These are phyloP conservation scores for Plantago ovata DNA, from an alignment of 257 asterid genomes.

Conservation along the genomic window DNA sequence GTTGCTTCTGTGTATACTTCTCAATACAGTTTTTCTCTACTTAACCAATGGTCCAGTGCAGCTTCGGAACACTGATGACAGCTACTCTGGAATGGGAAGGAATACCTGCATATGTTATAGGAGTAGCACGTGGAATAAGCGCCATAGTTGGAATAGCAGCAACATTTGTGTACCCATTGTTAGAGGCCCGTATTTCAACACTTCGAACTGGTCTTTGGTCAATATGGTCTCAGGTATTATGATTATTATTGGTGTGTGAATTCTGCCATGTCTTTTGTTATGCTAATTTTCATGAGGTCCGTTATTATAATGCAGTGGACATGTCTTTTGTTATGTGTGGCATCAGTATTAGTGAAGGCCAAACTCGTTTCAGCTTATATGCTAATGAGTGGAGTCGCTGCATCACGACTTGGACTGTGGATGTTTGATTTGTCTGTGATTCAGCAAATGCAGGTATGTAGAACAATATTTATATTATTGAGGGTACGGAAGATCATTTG, in stretches of 20 bases:
- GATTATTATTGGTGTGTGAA: background rate
- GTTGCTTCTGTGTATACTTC: too few relatives aligned
- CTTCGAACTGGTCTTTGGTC: conserved; percentile 89
- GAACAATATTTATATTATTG: background rate
- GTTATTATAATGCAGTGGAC: conserved; percentile 63
- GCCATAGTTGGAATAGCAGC: conserved; percentile 82
- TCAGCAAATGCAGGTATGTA: conserved; percentile 87
- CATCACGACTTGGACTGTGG: conserved; percentile 94
- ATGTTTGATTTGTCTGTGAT: conserved; percentile 84
- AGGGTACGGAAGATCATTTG: too few relatives aligned
- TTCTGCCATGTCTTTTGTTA: background rate
- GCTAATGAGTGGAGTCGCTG: conserved; percentile 81
- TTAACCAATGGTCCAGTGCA: conserved; percentile 22
- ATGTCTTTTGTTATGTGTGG: conserved; percentile 64
- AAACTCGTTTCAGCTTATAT: conserved; percentile 48
- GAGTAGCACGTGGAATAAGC: conserved; percentile 77
- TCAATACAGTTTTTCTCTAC: background rate
- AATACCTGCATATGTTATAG: conserved; percentile 74
- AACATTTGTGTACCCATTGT: conserved; percentile 64
- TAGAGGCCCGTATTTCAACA: conserved; percentile 58
- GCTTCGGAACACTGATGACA: conserved; percentile 94
- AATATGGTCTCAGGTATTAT: conserved; percentile 81
- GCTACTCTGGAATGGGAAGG: conserved; percentile 92
- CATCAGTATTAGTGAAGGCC: conserved; percentile 49
- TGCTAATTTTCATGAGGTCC: background rate